These are phyloP conservation scores for grape (Vitis vinifera) DNA, from an alignment of 164 flowering plant species.

Conservation along the genomic window ASM3070453v1 NC_081812.1:21934001-21934500, in stretches of 20 bases:
- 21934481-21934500: conserved; percentile 75
- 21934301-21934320: neutral
- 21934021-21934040: conserved; percentile 54
- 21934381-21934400: conserved; percentile 87
- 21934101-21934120: too few species aligned
- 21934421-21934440: conserved; percentile 76
- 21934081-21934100: conserved; percentile 66
- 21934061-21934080: conserved; percentile 96
- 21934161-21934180: conserved; percentile 89
- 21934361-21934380: conserved; percentile 80
- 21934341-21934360: conserved; percentile 99
- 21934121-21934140: neutral
- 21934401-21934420: conserved; percentile 79
- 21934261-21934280: neutral
- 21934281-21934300: neutral
- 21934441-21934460: conserved; percentile 99
- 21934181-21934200: conserved; percentile 83
- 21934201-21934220: conserved; percentile 91
- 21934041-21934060: conserved; percentile 90
- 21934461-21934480: conserved; percentile 96
- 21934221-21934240: conserved; percentile 84
- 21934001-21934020: conserved; percentile 73
- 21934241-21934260: conserved; percentile 62
- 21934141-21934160: conserved; percentile 6
- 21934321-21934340: conserved; percentile 63